Evolutionary conservation across 2,329 filamentous ascomycete genomes (phyloP), one percentile per base, ranked within the genome.

Genomic region (Nothopassalora personata): DNA sequence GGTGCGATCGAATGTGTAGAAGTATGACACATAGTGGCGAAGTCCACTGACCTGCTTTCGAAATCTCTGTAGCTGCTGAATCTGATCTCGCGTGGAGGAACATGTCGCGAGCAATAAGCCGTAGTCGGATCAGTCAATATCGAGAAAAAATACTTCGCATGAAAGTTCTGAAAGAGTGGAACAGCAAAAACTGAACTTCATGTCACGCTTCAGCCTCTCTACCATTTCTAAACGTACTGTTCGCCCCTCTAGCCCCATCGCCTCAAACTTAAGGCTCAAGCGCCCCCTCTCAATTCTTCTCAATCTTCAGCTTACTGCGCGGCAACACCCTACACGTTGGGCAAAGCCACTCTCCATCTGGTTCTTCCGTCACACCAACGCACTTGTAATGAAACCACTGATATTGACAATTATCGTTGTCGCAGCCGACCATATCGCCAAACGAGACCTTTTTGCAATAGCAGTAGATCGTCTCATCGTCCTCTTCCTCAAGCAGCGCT

Each of bases 341-440:
- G 70, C 79, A 81, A 43, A 81, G 70, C 79, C 79, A 81, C 62
- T 80, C 77, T 13, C 78, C 79, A 57, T 74, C 71, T 4, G 79
- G 79, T 69, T 80, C 78, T 66, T 77, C 74, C 61, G 77, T 78
- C 62, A 81, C 74, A 30, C 76, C 76, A 53, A 81, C 77, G 62
- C 79, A 81, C 60, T 76, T 85, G 88, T 89, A 94, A 75, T 94
- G 90, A 73, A 94, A 94, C 90, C 90, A 94, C 76, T 94, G 89
- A 70, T 84, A 89, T 50, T 86, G 85, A 74, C 90, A 94, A 65
- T 86, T 82, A 59, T 88, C 85, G 73, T 93, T 93, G 77, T 94
- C 90, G 76, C 90, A 94, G 31, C 89, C 90, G 63, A 94, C 89
- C 90, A 94, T 94, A 70, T 93, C 88, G 61, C 90, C 90, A 70